Conservation (phyloP, 768 basidiomycete genomes). For the Lactifluus echinatus region DNA sequence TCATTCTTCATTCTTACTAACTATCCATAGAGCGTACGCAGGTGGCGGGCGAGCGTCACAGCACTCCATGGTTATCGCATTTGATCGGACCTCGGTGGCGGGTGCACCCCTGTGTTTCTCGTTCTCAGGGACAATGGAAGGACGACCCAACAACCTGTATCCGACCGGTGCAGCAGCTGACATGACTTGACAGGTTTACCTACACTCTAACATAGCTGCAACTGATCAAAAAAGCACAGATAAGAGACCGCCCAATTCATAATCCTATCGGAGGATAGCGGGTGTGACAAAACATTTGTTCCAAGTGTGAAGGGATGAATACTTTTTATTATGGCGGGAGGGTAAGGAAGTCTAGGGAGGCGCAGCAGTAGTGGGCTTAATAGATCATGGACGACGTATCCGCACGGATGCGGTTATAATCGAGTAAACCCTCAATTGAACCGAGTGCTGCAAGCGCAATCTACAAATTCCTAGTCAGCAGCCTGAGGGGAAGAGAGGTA, state of each 20-base stretch:
- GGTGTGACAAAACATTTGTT: not conserved
- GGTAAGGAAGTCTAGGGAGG: not conserved
- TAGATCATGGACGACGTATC: conserved; percentile 78
- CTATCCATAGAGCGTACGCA: too few relatives aligned
- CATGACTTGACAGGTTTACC: not conserved
- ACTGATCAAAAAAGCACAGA: not conserved
- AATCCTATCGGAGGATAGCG: too few relatives aligned
- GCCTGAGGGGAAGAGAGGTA: not conserved
- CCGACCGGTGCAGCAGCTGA: not conserved
- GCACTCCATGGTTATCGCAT: too few relatives aligned
- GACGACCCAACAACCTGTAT: not conserved
- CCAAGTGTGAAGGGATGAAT: not conserved
- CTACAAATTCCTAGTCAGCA: conserved; percentile 28
- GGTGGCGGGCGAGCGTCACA: too few relatives aligned
- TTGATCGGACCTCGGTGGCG: not conserved
- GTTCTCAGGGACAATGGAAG: not conserved
- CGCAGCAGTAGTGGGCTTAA: conserved; percentile 29
- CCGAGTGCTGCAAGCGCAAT: conserved; percentile 86
- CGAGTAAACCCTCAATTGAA: conserved; percentile 82
- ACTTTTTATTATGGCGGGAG: not conserved
- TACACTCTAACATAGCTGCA: not conserved
- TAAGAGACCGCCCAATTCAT: too few relatives aligned
- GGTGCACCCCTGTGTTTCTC: not conserved
- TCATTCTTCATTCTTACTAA: not conserved
- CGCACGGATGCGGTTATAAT: conserved; percentile 84